A percentile compares a stretch with the other conserved stretches of the same genome.
Conservation (phyloP, 371 early-diverging fungal species). For the Mucor circinelloides region DNA sequence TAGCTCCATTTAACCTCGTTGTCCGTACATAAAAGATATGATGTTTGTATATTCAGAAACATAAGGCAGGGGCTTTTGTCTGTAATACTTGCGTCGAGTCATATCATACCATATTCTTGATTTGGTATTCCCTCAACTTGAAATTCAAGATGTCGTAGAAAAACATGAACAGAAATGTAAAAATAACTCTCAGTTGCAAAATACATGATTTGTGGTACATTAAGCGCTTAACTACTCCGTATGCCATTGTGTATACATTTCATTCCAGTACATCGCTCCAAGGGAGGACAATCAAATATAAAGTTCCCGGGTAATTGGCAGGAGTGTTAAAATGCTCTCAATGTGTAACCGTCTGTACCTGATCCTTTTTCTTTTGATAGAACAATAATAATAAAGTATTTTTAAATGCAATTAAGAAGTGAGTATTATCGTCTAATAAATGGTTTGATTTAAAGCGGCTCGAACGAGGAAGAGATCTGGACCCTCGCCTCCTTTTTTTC, state of each 20-base stretch:
- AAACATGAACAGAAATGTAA: background rate
- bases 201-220: background rate
- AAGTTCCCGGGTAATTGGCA: background rate
- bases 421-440: background rate
- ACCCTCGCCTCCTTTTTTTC: background rate
- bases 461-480: background rate
- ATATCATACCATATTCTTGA: background rate
- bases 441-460: background rate
- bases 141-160: background rate
- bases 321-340: background rate
- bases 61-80: background rate
- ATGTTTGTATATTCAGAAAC: background rate
- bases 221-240: background rate
- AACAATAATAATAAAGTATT: background rate
- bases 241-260: background rate
- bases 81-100: background rate
- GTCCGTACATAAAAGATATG: background rate
- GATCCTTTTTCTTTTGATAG: background rate
- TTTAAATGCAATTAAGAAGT: background rate
- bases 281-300: background rate
- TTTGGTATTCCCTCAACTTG: background rate
- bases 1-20: background rate
- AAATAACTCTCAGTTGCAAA: background rate
- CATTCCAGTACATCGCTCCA: background rate
- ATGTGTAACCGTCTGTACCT: background rate